Conservation (phyloP, 106 monocot genomes). For the Dendrobium officinale region DNA sequence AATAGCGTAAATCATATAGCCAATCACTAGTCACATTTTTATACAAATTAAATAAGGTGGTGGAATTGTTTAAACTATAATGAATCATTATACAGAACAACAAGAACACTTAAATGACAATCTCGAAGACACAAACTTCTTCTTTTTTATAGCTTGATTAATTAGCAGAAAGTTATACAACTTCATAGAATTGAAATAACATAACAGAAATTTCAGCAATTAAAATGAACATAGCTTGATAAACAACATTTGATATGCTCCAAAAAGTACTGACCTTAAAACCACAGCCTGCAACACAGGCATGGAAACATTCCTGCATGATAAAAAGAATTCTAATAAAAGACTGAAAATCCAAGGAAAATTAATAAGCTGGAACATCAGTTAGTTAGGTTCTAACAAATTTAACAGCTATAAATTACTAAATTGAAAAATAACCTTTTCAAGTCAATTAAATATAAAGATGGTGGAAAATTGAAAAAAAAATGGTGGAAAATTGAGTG, state of each 20-base stretch:
- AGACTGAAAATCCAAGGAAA: not conserved
- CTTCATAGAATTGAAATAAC: not conserved
- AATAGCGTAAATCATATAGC: not conserved
- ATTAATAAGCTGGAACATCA: not conserved
- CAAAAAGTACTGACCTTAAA: slow-evolving; percentile 58
- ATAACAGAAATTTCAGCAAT: slow-evolving; percentile 1
- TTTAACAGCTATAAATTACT: not conserved
- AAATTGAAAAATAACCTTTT: not conserved
- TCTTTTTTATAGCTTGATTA: not conserved
- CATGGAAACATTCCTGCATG: slow-evolving; percentile 88
- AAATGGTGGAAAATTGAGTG: not conserved
- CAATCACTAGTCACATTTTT: not conserved
- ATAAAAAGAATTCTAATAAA: slow-evolving; percentile 9
- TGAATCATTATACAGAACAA: not conserved
- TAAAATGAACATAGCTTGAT: not conserved
- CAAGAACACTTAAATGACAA: not conserved
- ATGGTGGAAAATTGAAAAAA: not conserved
- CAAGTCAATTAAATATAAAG: not conserved
- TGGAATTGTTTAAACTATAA: not conserved
- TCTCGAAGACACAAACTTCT: no score
- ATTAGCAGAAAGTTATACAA: slow-evolving; percentile 1
- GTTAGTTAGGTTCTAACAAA: not conserved
- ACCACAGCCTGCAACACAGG: slow-evolving; percentile 89
- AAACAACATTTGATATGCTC: not conserved
- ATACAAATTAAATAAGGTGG: not conserved